A percentile compares a stretch with the other conserved stretches of the same genome.
phyloP scores from a whole-genome alignment of 768 basidiomycete genomes.

The Tulasnella sp. region DNA sequence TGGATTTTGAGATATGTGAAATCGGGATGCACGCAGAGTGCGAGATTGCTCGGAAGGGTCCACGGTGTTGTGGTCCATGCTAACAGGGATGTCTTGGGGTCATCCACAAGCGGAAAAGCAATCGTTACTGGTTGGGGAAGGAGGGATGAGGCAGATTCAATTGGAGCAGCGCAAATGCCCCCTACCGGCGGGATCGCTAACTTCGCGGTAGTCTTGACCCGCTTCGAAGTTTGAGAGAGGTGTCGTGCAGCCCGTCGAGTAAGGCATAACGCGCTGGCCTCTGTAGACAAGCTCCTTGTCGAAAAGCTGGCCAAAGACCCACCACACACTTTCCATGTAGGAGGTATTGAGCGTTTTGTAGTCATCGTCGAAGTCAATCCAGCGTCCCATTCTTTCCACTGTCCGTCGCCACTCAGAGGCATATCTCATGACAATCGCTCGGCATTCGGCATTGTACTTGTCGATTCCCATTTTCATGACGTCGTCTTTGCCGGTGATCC shows the following conservation, averaged over 20 bases:
- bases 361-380: slow-evolving; percentile 99
- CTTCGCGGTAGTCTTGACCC: slow-evolving; percentile 81
- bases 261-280: slow-evolving; percentile 93
- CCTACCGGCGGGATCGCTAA: slow-evolving; percentile 83
- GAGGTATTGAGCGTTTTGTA: slow-evolving; percentile 91
- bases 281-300: slow-evolving; percentile 87
- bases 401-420: slow-evolving; percentile 87
- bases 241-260: slow-evolving; percentile 91
- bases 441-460: slow-evolving; percentile 94
- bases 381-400: slow-evolving; percentile 96
- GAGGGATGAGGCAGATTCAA: background rate
- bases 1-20: slow-evolving; percentile 95
- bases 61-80: slow-evolving; percentile 99
- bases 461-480: slow-evolving; percentile 94
- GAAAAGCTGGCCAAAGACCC: slow-evolving; percentile 94
- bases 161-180: background rate
- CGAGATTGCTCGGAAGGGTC: slow-evolving; percentile 94
- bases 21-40: slow-evolving; percentile 91
- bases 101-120: slow-evolving; percentile 85
- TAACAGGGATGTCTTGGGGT: slow-evolving; percentile 76
- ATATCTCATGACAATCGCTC: slow-evolving; percentile 95
- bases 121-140: slow-evolving; percentile 54
- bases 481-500: slow-evolving; percentile 85
- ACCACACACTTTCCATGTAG: slow-evolving; percentile 99
- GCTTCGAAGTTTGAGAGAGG: slow-evolving; percentile 98